Evolutionary conservation across 2,329 filamentous ascomycete species (phyloP).

Genomic region (Verticillium longisporum): DNA sequence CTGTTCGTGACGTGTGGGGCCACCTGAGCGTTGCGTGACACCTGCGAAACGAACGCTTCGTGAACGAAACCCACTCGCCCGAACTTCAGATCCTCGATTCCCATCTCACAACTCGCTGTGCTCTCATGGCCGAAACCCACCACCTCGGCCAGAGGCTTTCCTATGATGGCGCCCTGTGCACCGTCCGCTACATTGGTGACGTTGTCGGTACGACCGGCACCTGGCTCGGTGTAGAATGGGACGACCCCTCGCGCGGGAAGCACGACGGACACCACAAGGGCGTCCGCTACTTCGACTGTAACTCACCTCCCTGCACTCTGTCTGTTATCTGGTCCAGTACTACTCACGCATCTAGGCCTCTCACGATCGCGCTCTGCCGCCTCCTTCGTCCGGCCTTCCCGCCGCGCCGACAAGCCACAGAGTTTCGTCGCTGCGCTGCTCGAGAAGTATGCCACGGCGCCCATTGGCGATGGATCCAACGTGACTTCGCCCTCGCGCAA

Average conservation of each 20-base stretch:
- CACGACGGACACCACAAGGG: slow-evolving; percentile 81
- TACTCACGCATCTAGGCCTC: slow-evolving; percentile 38
- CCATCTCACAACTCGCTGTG: not conserved
- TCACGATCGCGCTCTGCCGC: slow-evolving; percentile 62
- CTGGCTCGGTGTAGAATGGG: slow-evolving; percentile 97
- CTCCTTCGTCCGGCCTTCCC: slow-evolving; percentile 78
- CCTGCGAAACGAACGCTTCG: not conserved
- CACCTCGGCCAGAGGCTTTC: slow-evolving; percentile 71
- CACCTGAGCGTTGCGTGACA: not conserved
- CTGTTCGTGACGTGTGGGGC: not conserved
- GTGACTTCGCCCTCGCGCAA: slow-evolving; percentile 10
- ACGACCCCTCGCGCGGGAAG: slow-evolving; percentile 79
- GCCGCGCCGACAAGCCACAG: slow-evolving; percentile 59
- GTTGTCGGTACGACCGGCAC: slow-evolving; percentile 69
- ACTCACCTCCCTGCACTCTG: slow-evolving; percentile 11
- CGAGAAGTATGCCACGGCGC: slow-evolving; percentile 73
- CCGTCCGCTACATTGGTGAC: slow-evolving; percentile 73
- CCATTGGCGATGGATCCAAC: slow-evolving; percentile 11
- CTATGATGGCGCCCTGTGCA: slow-evolving; percentile 66
- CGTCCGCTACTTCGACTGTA: slow-evolving; percentile 77
- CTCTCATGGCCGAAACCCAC: slow-evolving; percentile 28
- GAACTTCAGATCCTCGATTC: not conserved
- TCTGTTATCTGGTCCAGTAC: not conserved
- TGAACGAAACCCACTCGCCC: not conserved
- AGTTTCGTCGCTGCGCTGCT: slow-evolving; percentile 75